These are phyloP conservation scores for Silene latifolia DNA, from an alignment of 148 eudicot species.

Conservation along the genomic window DNA sequence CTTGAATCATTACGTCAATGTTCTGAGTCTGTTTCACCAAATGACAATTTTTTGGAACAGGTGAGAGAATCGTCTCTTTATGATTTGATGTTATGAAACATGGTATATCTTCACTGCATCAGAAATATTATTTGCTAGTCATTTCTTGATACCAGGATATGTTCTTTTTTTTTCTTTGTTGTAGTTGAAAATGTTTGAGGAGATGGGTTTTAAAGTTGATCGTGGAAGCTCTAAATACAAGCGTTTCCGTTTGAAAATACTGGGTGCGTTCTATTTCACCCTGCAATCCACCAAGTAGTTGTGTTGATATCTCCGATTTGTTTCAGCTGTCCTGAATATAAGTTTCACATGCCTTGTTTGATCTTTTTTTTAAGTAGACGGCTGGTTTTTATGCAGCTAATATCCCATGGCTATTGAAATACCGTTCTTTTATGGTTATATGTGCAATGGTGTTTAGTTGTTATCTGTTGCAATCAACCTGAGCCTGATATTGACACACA, in stretches of 20 bases:
- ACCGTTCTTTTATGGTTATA: neutral
- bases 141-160: neutral
- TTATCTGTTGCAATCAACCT: conserved; percentile 1
- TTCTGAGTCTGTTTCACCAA: conserved; percentile 76
- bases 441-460: conserved; percentile 7
- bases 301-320: neutral
- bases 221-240: conserved; percentile 65
- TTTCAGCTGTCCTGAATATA: neutral
- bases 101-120: neutral
- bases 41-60: conserved; percentile 90
- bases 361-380: neutral
- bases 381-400: neutral
- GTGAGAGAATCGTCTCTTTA: conserved; percentile 28
- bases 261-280: conserved; percentile 41
- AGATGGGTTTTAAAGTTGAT: conserved; percentile 85
- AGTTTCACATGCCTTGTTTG: neutral
- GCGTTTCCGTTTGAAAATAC: conserved; percentile 69
- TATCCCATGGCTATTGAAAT: neutral
- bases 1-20: conserved; percentile 69
- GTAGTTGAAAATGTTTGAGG: conserved; percentile 87
- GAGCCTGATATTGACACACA: neutral
- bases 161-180: neutral
- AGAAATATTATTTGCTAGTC: neutral
- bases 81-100: neutral
- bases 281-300: neutral